Evolutionary conservation across 306 rosid species (phyloP).

Genomic region (Cicer bijugum): DNA sequence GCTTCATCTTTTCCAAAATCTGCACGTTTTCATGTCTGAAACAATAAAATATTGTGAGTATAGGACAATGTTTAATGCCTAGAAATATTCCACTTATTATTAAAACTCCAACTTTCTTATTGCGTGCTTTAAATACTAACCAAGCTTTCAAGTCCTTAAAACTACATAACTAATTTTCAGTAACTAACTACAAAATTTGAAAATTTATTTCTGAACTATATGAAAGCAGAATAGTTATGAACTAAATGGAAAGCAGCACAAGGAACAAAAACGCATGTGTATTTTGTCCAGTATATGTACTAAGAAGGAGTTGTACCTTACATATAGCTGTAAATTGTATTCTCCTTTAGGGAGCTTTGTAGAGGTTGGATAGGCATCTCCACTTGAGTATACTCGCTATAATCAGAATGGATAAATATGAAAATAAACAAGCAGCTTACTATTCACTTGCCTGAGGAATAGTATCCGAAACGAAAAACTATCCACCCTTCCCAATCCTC

Average conservation of each 20-base stretch:
- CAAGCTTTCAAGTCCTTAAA: constrained; percentile 35
- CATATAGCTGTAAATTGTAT: constrained; percentile 71
- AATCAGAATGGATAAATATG: constrained; percentile 44
- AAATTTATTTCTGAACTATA: constrained; percentile 10
- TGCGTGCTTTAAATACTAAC: constrained; percentile 26
- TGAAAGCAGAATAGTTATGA: constrained; percentile 34
- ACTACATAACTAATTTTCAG: constrained; percentile 2
- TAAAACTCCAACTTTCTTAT: constrained; percentile 15
- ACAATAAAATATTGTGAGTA: constrained; percentile 42
- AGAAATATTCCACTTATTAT: constrained; percentile 38
- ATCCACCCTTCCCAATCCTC: constrained; percentile 17
- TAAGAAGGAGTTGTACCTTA: constrained; percentile 64
- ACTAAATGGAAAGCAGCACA: constrained; percentile 33
- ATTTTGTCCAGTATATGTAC: constrained; percentile 37
- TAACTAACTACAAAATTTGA: constrained; percentile 6
- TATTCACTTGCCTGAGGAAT: constrained; percentile 31
- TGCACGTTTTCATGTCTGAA: constrained; percentile 88
- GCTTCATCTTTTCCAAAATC: constrained; percentile 90
- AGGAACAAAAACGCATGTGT: constrained; percentile 36
- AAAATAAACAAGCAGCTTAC: constrained; percentile 24
- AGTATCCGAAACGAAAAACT: constrained; percentile 30
- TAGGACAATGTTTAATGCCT: constrained; percentile 24
- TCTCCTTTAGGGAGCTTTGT: constrained; percentile 94
- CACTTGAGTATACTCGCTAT: constrained; percentile 79
- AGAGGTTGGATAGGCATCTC: constrained; percentile 76